Base-by-base conservation (phyloP, 192 early-diverging fungal species). In the Coemansia aciculifera region DNA sequence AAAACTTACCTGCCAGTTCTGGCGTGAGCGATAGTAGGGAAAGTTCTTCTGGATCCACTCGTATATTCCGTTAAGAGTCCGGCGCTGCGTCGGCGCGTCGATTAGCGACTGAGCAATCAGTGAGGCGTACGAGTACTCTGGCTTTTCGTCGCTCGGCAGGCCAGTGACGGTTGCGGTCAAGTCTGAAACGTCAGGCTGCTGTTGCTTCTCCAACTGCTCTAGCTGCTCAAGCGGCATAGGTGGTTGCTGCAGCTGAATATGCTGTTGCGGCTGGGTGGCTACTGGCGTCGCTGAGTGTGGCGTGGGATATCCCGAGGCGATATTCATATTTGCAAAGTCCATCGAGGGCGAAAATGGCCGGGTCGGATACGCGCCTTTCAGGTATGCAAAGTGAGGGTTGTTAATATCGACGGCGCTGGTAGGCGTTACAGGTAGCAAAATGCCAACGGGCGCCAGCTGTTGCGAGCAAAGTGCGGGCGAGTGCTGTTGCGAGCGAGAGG, bases 61-160 rank as follows among this genome's bases (percentile, higher is more conserved):
- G 79, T 96, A 96, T 63, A 96, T 94, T n/a, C 91, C 93, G 64
- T 90, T 90, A 31, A 96, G 85, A 0, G 94, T 93, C 61, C 93
- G 75, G 64, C 87, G 86, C 71, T 89, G 84, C 52, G 82, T 77
- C 13, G 87, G 86, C 36, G 84, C 86, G 17, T 84, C 85, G 59
- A 89, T 82, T 62, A 96, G 91, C 40, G 94, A 93, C 74, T 93
- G 87, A 1, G 91, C 86, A 67, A 96, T 94, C 48, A 96, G 77
- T 51, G 88, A 89, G 8, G 92, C 92, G 75, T 96, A 96, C 37
- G 90, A 89, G 71, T 87, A 88, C 46, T 91, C 85, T 27, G 94
- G 94, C 75, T 94, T 94, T 27, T 80, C 81, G 42, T 64, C 62
- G 70, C 64, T 79, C 37, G 67, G 72, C 51, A 32, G 36, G 52